Evolutionary conservation across 2,329 filamentous ascomycete species (phyloP), one percentile per base, ranked within the genome.

Genomic region (Nigrograna mackinnonii): DNA sequence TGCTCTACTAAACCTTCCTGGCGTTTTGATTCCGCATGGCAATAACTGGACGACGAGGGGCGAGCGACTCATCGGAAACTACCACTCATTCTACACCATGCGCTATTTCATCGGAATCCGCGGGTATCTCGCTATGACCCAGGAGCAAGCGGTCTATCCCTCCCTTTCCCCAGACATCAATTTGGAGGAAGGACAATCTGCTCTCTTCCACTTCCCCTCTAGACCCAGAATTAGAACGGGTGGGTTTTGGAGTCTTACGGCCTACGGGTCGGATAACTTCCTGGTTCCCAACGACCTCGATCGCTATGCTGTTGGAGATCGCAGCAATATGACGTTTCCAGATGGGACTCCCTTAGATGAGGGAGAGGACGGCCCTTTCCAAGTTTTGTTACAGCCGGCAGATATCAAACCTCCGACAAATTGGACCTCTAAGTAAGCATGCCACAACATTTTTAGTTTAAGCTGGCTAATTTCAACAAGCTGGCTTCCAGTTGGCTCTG

Each of bases 221-320:
- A n/a, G 26, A 12, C 37, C 37, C 5, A 13, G 7, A 6, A 22
- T 39, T 7, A 31, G 20, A 19, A 17, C 17, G 13, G n/a, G 11
- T 5, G 26, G 37, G 7, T 39, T 39, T 19, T 31, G 37, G 37
- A 39, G 37, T 17, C n/a, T 39, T 22, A 39, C 37, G 6, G 7
- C 17, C 24, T 39, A 31, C 26, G 26, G 18, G 5, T 16, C 9
- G n/a, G 16, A 39, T 31, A 5, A 32, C n/a, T 33, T 18, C 18
- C 22, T 39, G 17, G 21, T 39, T 18, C 22, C 22, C 5, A 33
- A 39, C 17, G 18, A 39, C 13, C 19, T 19, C 6, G 22, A 32
- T 31, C 6, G 37, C n/a, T 39, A 17, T 21, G 17, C 22, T 16
- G 16, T 39, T 6, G 37, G 37, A 7, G 37, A 39, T 33, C 26